phyloP scores from a whole-genome alignment of 1,284 basidiomycete genomes.

The Cryptococcus sp. region DNA sequence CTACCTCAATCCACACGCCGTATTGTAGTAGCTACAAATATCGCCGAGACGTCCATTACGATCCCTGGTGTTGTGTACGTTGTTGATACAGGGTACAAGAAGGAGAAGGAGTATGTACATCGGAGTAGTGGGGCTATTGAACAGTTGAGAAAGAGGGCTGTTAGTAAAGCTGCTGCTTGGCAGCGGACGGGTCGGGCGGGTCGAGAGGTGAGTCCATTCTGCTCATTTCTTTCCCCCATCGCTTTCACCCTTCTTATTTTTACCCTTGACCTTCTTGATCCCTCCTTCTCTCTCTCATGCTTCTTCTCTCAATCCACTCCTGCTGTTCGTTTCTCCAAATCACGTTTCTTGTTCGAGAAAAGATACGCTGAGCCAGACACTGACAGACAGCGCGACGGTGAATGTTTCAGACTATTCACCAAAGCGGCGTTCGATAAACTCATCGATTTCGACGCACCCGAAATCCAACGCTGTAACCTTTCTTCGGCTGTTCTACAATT shows the following conservation, averaged over 20 bases:
- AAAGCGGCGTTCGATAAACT: conserved; percentile 68
- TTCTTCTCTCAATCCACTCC: not conserved
- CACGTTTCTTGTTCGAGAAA: not conserved
- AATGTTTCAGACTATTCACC: conserved; percentile 85
- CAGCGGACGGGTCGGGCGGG: conserved; percentile 82
- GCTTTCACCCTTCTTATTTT: no score
- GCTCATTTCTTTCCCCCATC: no score
- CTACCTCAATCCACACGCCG: conserved; percentile 72
- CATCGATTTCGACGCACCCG: conserved; percentile 67
- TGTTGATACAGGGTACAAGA: conserved; percentile 90
- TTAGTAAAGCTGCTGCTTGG: conserved; percentile 84
- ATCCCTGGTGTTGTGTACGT: conserved; percentile 95
- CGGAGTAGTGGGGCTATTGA: conserved; percentile 78
- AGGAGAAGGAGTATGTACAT: conserved; percentile 83
- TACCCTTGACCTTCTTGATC: no score
- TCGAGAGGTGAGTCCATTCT: conserved; percentile 62
- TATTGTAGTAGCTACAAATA: conserved; percentile 90
- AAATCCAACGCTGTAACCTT: conserved; percentile 80
- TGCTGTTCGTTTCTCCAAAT: not conserved
- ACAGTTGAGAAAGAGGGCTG: conserved; percentile 74
- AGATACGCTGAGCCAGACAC: not conserved
- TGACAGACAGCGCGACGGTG: conserved; percentile 60
- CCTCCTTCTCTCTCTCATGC: no score
- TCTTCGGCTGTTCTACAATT: conserved; percentile 77
- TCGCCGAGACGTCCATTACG: conserved; percentile 97